Evolutionary conservation across 768 basidiomycete genomes (phyloP).

Genomic region (Termitomyces titanicus): DNA sequence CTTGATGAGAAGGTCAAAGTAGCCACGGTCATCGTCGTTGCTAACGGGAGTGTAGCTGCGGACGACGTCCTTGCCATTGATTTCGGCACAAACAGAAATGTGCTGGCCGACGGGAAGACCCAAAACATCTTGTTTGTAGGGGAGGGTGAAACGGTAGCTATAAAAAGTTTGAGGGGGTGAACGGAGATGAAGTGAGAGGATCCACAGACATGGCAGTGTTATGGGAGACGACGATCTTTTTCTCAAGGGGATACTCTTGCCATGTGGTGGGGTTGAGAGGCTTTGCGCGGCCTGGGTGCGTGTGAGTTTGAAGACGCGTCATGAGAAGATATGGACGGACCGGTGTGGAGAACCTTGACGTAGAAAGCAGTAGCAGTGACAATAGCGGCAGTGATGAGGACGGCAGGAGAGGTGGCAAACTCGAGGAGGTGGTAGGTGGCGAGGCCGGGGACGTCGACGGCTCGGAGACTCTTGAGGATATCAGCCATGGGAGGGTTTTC

Average conservation of each 20-base stretch:
- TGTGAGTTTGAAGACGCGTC: conserved; percentile 11
- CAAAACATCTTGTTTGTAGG: conserved; percentile 68
- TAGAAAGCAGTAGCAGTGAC: conserved; percentile 49
- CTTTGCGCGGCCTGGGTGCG: conserved; percentile 47
- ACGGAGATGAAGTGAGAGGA: background rate
- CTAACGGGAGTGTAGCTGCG: conserved; percentile 96
- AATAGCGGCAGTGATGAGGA: conserved; percentile 50
- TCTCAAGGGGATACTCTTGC: conserved; percentile 75
- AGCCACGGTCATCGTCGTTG: conserved; percentile 87
- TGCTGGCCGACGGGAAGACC: conserved; percentile 97
- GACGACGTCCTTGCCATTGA: conserved; percentile 85
- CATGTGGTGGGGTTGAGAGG: conserved; percentile 75
- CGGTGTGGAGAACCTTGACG: conserved; percentile 44
- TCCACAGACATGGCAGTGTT: conserved; percentile 88
- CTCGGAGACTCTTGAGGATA: conserved; percentile 22
- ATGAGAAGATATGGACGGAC: conserved; percentile 22
- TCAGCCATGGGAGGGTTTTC: conserved; percentile 17
- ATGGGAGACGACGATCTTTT: conserved; percentile 84
- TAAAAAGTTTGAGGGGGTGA: background rate
- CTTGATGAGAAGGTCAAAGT: conserved; percentile 98
- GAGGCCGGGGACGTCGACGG: conserved; percentile 31
- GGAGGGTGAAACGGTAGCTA: conserved; percentile 91
- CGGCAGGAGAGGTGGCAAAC: conserved; percentile 38
- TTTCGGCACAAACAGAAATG: conserved; percentile 86
- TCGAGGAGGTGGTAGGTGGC: conserved; percentile 36